Base-by-base conservation (phyloP, 164 flowering plant species). In the Kalanchoe fedtschenkoi region DNA sequence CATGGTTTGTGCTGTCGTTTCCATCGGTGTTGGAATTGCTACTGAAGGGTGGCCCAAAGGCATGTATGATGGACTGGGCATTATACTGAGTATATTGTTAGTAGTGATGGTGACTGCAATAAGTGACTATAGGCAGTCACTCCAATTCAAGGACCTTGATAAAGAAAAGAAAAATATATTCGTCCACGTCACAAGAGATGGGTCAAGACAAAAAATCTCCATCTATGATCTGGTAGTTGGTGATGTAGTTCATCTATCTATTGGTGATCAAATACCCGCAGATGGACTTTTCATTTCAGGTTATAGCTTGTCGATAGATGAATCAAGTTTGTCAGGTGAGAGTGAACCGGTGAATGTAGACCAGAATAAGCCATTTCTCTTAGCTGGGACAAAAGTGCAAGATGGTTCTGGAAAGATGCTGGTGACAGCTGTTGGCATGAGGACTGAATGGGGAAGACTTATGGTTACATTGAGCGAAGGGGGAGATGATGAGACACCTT, bases 41-140 rank as follows among this genome's bases (percentile, higher is more conserved):
- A 83, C 82, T 11, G 85, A 81, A 62, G 88, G 88, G 0, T 81
- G 80, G 83, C 85, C 85, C 0, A 69, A 65, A 37, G 88, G 87
- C 19, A 63, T 76, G 74, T 81, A 80, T 60, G 85, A 83, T 58
- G 87, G 87, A 2, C 0, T 79, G 8, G 88, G 85, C 34, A 79
- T 83, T 34, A 24, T 77, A 21, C 69, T 77, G 13, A 70, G 82
- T 34, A 79, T 83, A 6, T 34, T 81, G 65, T 47, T 81, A 34
- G 83, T 83, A 0, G 88, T 83, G 16, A n/a, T 77, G 55, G 88
- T 83, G 34, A 79, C 85, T 15, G 80, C 87, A 19, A 35, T 72
- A 8, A 80, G 87, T 69, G 87, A 82, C 62, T 82, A 75, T 57
- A 71, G 63, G 56, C 84, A 82, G 68, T 80, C 84, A 16, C 69